Base-by-base conservation (phyloP, 352 stramenopile genomes). In the Plasmopara halstedii region DNA sequence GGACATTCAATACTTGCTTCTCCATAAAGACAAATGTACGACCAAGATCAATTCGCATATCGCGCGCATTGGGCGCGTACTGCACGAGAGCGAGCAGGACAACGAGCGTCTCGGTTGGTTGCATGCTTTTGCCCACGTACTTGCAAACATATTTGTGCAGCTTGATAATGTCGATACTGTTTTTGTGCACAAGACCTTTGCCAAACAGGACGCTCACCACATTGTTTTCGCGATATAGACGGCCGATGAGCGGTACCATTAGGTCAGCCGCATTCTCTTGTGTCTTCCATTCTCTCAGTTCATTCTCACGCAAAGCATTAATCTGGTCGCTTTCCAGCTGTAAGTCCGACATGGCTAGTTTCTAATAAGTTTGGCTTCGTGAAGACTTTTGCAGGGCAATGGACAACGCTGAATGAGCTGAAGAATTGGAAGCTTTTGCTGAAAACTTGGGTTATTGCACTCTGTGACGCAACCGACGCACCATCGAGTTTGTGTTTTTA, bases 121-220 rank as follows among this genome's bases (percentile, higher is more conserved):
- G 63, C 64, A 93, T 85, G 46, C 58, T 47, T 59, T 85, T 84
- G 52, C 79, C 78, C 44, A 90, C 72, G 60, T 93, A 88, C 65
- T 89, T 86, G 67, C 75, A 88, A 15, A 88, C 81, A 42, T 75
- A 93, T 47, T 70, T 75, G 65, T 93, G 81, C 39, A 79, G 60
- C 56, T 84, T 83, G 47, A 90, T 86, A 60, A 89, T 59, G 22
- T 93, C 81, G 38, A 89, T 83, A 54, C 70, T 83, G 66, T 86
- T 88, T 56, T 89, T 87, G 67, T 90, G 81, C 32, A 89, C 77
- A 48, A 88, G 71, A 0, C 76, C 76, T 49, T 89, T 89, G 71
- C 71, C 75, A 47, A 90, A 93, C 38, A 89, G 64, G 50, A 85
- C 81, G 52, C 62, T 80, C 58, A 93, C 77, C 21, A 88, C 73